Percentiles rank a stretch among this genome's conserved stretches.
phyloP scores from a whole-genome alignment of 768 basidiomycete genomes.

The Tremella yokohamensis region DNA sequence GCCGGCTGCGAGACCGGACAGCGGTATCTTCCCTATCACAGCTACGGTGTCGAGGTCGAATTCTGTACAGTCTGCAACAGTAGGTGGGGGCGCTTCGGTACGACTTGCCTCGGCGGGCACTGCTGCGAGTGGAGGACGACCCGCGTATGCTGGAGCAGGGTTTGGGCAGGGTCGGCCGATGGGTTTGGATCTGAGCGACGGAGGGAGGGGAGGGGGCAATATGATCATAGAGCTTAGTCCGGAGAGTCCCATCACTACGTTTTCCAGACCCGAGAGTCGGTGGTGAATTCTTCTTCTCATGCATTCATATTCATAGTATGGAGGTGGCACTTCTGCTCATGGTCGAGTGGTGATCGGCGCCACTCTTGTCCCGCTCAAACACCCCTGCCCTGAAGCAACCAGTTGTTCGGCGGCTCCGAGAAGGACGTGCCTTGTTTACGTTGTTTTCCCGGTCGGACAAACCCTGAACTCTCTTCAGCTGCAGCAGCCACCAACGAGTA shows the following conservation, averaged over 20 bases:
- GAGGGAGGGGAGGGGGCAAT: conserved; percentile 8
- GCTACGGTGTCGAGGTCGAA: conserved; percentile 6
- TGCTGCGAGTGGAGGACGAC: not conserved
- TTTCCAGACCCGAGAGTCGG: conserved; percentile 9
- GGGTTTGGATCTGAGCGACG: not conserved
- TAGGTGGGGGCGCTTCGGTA: not conserved
- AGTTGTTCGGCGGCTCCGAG: too few relatives aligned
- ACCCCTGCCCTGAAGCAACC: too few relatives aligned
- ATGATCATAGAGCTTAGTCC: conserved; percentile 37
- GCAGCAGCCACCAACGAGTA: too few relatives aligned
- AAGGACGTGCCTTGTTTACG: too few relatives aligned
- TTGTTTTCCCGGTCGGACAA: too few relatives aligned
- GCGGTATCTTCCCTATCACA: conserved; percentile 30
- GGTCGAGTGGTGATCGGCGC: too few relatives aligned
- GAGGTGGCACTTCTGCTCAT: too few relatives aligned
- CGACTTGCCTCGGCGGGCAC: not conserved
- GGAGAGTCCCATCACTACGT: conserved; percentile 35
- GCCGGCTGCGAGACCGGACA: conserved; percentile 34
- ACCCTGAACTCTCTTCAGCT: too few relatives aligned
- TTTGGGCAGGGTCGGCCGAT: conserved; percentile 1
- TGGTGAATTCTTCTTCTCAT: not conserved
- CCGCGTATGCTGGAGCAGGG: not conserved
- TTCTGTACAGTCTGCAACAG: not conserved
- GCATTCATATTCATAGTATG: too few relatives aligned
- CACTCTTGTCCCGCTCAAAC: too few relatives aligned